Percentiles rank a stretch among this genome's conserved stretches.
Conservation (phyloP, 2,329 filamentous ascomycete species). For the Fusarium chuoi region DNA sequence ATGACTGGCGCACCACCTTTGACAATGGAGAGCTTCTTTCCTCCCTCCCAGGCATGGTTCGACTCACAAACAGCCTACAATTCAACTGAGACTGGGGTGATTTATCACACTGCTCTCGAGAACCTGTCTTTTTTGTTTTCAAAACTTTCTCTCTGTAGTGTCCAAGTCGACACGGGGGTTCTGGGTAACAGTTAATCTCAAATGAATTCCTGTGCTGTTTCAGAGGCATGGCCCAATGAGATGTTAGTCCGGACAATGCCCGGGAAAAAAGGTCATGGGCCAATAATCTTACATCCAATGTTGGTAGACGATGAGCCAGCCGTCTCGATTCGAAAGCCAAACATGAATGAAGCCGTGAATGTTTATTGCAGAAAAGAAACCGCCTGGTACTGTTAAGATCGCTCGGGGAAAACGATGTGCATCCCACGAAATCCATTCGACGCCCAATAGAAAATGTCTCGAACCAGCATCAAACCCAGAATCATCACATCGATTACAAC, state of each 20-base stretch:
- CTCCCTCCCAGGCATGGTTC: neutral
- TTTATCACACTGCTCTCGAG: neutral
- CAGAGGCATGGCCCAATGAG: slow-evolving; percentile 5
- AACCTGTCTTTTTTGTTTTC: neutral
- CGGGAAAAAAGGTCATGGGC: slow-evolving; percentile 1
- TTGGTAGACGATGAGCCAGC: neutral
- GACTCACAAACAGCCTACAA: neutral
- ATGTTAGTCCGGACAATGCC: neutral
- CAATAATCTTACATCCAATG: slow-evolving; percentile 31
- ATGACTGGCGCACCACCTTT: neutral
- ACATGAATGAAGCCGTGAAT: neutral
- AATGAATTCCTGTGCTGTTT: slow-evolving; percentile 14
- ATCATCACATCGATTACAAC: neutral
- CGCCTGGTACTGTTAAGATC: neutral
- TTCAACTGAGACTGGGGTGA: neutral
- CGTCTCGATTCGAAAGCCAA: neutral
- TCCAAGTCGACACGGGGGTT: neutral
- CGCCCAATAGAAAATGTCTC: neutral
- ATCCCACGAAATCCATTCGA: neutral
- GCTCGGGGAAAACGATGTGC: neutral
- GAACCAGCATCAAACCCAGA: neutral
- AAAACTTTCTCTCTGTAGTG: neutral
- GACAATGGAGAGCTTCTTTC: neutral
- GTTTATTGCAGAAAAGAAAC: neutral
- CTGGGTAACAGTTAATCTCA: neutral